Evolutionary conservation across 495 filamentous ascomycete genomes (phyloP), one percentile per base, ranked within the genome.

Genomic region (Neurospora sp.): DNA sequence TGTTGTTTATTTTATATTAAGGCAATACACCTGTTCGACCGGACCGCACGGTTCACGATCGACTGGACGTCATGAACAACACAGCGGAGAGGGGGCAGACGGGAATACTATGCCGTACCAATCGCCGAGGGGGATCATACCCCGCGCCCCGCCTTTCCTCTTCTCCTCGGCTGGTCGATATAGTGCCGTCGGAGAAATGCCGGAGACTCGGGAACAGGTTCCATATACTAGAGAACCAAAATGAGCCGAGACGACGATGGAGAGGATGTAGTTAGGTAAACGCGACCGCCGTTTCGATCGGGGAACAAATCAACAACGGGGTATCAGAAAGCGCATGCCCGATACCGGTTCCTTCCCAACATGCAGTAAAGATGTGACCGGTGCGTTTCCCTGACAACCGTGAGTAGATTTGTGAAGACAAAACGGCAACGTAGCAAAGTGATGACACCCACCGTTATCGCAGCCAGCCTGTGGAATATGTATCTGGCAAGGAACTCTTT

Each of bases 111-210:
- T 65, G 14, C 53, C 53, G 53, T 65, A 18, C 53, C 53, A 35
- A 65, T 37, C 53, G 53, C 22, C 53, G 53, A 65, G 27, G 22
- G 11, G 12, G 14, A 65, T 65, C 6, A 65, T 35, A 65, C 53
- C 53, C 53, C 53, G 53, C 53, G 27, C 53, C 53, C 53, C 53
- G 53, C 53, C 53, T 65, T 27, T 65, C 53, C 14, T 22, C 38
- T 46, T 42, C 39, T 42, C 22, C 31, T 42, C 5, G 41, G 69
- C 16, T 31, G 22, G 39, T 39, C 22, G 39, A 70, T 27, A 14
- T 35, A 35, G 53, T 61, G 27, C 75, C 71, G 69, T 74, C 69
- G 79, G 75, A 79, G 78, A 78, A 77, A 78, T 77, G 48, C 75
- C 79, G 79, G 79, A 77, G 72, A 74, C 74, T 78, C 76, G 77